A percentile compares a stretch with the other conserved stretches of the same genome.
Conservation (phyloP, 2,329 filamentous ascomycete genomes). For the Chaetothyriales sp. region DNA sequence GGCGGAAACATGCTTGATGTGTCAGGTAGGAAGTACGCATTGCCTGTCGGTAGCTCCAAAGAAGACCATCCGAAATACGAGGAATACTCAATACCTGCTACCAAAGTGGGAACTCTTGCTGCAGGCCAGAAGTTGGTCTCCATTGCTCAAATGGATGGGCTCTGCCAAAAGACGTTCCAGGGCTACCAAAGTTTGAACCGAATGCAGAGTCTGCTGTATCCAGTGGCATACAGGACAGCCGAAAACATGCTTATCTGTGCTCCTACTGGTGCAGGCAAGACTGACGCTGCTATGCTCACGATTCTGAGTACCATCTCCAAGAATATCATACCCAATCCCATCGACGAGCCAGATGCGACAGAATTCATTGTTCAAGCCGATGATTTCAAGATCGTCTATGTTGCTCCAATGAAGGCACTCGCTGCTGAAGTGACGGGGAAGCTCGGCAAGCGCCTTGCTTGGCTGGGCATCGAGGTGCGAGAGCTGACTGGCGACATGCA, state of each 20-base stretch:
- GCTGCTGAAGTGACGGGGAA: slow-evolving; percentile 95
- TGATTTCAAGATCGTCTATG: slow-evolving; percentile 97
- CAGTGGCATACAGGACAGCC: slow-evolving; percentile 85
- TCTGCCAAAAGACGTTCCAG: slow-evolving; percentile 83
- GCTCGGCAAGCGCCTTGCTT: slow-evolving; percentile 76
- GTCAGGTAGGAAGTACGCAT: slow-evolving; percentile 65
- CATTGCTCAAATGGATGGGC: slow-evolving; percentile 71
- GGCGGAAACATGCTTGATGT: slow-evolving; percentile 75
- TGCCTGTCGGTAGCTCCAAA: slow-evolving; percentile 63
- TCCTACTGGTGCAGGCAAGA: slow-evolving; percentile 96
- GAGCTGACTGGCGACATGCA: slow-evolving; percentile 99
- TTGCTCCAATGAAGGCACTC: slow-evolving; percentile 96
- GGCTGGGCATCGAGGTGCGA: slow-evolving; percentile 82
- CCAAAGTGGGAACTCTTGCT: slow-evolving; percentile 60
- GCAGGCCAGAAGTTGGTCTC: slow-evolving; percentile 61
- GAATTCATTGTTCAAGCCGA: slow-evolving; percentile 74
- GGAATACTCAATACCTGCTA: slow-evolving; percentile 75
- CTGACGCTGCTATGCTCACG: slow-evolving; percentile 92
- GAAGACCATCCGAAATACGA: slow-evolving; percentile 68
- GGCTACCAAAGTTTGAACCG: slow-evolving; percentile 89
- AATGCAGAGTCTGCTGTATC: slow-evolving; percentile 95
- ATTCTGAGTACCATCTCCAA: slow-evolving; percentile 83
- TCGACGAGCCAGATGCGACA: slow-evolving; percentile 56
- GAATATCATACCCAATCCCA: slow-evolving; percentile 66
- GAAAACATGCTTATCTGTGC: slow-evolving; percentile 99